Percentiles rank a stretch among this genome's conserved stretches.
Evolutionary conservation across 169 alveolate species (phyloP).

Genomic region (Sarcocystis neurona): DNA sequence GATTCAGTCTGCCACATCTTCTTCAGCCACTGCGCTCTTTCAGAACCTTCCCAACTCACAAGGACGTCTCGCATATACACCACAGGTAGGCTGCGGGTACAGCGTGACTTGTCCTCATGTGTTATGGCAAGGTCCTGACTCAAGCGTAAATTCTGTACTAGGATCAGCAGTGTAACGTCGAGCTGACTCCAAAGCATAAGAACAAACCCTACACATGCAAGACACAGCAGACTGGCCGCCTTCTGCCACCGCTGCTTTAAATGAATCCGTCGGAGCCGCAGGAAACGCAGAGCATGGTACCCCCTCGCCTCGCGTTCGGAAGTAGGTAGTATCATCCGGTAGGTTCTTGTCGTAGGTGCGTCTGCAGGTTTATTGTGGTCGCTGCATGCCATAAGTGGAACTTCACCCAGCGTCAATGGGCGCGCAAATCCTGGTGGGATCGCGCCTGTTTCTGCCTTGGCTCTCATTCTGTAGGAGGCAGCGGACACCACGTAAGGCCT

Average conservation of each 20-base stretch:
- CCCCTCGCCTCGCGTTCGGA: constrained; percentile 36
- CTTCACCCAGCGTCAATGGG: constrained; percentile 52
- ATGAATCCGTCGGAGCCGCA: constrained; percentile 48
- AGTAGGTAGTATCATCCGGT: constrained; percentile 31
- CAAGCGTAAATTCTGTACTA: constrained; percentile 40
- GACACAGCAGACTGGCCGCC: background rate
- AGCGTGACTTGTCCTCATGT: background rate
- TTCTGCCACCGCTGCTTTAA: constrained; percentile 39
- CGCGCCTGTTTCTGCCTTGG: background rate
- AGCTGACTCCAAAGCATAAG: constrained; percentile 53
- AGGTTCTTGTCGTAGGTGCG: constrained; percentile 21
- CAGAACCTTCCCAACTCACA: background rate
- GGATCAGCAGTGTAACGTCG: constrained; percentile 21
- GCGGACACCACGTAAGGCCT: too few species aligned
- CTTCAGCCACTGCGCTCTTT: background rate
- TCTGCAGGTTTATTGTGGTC: constrained; percentile 41
- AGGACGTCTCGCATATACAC: background rate
- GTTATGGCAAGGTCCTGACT: background rate
- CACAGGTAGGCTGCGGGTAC: background rate
- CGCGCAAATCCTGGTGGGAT: constrained; percentile 61
- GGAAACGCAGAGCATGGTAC: constrained; percentile 49
- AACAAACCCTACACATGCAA: constrained; percentile 17
- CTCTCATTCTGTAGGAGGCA: too few species aligned
- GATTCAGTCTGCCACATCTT: background rate
- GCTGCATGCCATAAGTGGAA: constrained; percentile 47